phyloP scores from a whole-genome alignment of 345 rosid genomes.

The Brassica carinata region DNA sequence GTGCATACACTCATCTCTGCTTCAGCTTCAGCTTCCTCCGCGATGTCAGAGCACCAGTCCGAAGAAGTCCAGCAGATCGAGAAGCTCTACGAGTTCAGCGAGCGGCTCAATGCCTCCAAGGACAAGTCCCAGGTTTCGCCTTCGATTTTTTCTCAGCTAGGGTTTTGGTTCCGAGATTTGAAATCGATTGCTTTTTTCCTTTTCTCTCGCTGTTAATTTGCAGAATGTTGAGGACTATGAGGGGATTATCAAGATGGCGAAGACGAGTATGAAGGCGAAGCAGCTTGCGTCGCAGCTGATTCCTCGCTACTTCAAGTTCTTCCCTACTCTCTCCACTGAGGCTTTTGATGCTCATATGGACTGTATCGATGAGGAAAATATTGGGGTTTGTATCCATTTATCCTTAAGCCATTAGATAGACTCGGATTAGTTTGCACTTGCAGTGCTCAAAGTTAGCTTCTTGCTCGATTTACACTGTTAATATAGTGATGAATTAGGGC shows the following conservation, averaged over 20 bases:
- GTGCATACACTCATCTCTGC: slow-evolving; percentile 17
- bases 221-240: slow-evolving; percentile 85
- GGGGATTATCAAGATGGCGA: slow-evolving; percentile 79
- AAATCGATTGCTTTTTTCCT: neutral
- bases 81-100: slow-evolving; percentile 97
- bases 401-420: neutral
- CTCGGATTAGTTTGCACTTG: neutral
- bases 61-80: slow-evolving; percentile 82
- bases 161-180: neutral
- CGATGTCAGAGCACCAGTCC: slow-evolving; percentile 61
- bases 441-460: slow-evolving; percentile 9
- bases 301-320: slow-evolving; percentile 96
- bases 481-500: neutral
- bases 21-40: slow-evolving; percentile 41
- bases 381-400: slow-evolving; percentile 59
- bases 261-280: slow-evolving; percentile 79
- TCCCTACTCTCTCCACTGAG: slow-evolving; percentile 67
- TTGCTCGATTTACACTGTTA: neutral
- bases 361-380: slow-evolving; percentile 89
- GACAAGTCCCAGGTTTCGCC: slow-evolving; percentile 84
- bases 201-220: neutral
- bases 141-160: slow-evolving; percentile 13
- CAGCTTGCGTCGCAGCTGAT: slow-evolving; percentile 98
- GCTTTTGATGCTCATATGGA: slow-evolving; percentile 85
- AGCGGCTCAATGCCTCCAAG: slow-evolving; percentile 87